Percentiles rank a stretch among this genome's conserved stretches.
Evolutionary conservation across 306 rosid species (phyloP).

Genomic region (Potentilla sterilis): DNA sequence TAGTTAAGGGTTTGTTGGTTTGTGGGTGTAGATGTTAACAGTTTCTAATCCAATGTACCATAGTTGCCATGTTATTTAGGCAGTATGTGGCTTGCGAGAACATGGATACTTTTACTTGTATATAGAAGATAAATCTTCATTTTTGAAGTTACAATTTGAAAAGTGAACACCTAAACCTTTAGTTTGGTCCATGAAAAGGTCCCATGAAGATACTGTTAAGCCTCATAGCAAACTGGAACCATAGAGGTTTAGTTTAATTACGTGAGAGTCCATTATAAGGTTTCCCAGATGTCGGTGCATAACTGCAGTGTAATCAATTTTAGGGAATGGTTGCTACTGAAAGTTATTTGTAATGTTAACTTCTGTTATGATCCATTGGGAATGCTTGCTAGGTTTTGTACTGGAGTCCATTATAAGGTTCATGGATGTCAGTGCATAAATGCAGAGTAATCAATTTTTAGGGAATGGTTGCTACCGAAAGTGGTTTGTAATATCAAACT

Average conservation of each 20-base stretch:
- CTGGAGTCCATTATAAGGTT: background rate
- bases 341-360: background rate
- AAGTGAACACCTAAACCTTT: background rate
- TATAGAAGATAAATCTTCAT: background rate
- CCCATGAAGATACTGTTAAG: background rate
- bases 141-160: background rate
- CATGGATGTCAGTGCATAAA: background rate
- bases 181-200: background rate
- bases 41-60: background rate
- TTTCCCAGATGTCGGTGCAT: background rate
- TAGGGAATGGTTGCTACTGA: background rate
- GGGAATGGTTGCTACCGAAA: background rate
- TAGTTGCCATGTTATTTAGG: background rate
- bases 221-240: background rate
- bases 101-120: background rate
- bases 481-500: background rate
- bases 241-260: background rate
- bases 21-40: background rate
- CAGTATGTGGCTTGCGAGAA: constrained; percentile 1
- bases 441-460: background rate
- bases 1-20: background rate
- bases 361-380: background rate
- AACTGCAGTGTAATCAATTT: no score
- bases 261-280: background rate
- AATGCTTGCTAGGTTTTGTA: background rate